Evolutionary conservation across 768 basidiomycete species (phyloP).

Genomic region (Botryobasidium botryosum): DNA sequence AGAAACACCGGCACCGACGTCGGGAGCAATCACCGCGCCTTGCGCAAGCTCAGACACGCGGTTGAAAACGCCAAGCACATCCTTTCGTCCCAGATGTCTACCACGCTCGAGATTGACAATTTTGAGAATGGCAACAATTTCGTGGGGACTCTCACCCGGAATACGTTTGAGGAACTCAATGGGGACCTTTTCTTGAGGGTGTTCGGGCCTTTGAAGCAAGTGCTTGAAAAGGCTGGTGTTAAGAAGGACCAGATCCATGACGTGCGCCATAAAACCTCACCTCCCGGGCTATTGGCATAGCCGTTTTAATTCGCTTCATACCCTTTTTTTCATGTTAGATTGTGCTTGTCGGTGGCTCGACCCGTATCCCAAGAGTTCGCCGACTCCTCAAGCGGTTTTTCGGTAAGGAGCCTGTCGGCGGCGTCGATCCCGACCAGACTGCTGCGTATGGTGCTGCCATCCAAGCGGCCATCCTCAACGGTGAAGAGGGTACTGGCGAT

Average conservation of each 20-base stretch:
- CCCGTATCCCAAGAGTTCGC: slow-evolving; percentile 98
- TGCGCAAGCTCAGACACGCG: slow-evolving; percentile 85
- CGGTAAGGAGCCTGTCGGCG: slow-evolving; percentile 91
- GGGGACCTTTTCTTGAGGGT: slow-evolving; percentile 99
- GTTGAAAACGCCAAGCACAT: slow-evolving; percentile 94
- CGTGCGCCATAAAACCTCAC: no score
- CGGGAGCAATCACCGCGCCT: slow-evolving; percentile 56
- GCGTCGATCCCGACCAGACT: slow-evolving; percentile 98
- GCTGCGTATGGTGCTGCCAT: slow-evolving; percentile 98
- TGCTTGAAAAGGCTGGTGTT: slow-evolving; percentile 91
- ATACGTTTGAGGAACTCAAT: slow-evolving; percentile 98
- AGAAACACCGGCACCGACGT: slow-evolving; percentile 82
- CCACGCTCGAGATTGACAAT: slow-evolving; percentile 84
- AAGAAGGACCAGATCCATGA: slow-evolving; percentile 97
- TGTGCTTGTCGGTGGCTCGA: slow-evolving; percentile 91
- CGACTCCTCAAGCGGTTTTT: slow-evolving; percentile 97
- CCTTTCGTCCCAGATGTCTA: slow-evolving; percentile 74
- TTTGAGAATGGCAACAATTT: slow-evolving; percentile 97
- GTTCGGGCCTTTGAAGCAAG: slow-evolving; percentile 98
- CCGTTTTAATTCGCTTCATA: not conserved
- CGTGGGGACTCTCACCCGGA: slow-evolving; percentile 89
- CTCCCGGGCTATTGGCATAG: no score
- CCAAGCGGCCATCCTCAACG: slow-evolving; percentile 95
- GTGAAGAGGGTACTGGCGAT: slow-evolving; percentile 78
- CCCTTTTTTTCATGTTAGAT: slow-evolving; percentile 26